Conservation (phyloP, 2,329 filamentous ascomycete genomes). For the Sclerotinia subarctica region DNA sequence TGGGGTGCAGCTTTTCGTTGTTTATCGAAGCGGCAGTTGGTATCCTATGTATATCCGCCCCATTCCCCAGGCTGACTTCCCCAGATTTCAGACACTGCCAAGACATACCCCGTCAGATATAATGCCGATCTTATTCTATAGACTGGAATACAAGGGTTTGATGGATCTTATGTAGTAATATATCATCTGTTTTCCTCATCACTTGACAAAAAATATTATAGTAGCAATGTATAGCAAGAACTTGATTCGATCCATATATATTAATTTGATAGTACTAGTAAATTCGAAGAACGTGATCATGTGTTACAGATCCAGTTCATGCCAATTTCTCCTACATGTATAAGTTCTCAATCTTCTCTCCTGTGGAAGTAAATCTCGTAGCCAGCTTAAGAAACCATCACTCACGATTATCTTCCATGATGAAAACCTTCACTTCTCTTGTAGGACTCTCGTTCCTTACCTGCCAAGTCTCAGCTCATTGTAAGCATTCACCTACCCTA, state of each 20-base stretch:
- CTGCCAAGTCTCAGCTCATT: slow-evolving; percentile 14
- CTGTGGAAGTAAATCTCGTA: not conserved
- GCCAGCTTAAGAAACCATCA: not conserved
- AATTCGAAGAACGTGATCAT: not conserved
- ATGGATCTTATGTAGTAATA: not conserved
- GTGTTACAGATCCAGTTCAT: not conserved
- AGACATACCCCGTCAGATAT: not conserved
- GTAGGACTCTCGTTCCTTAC: not conserved
- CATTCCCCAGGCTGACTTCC: not conserved
- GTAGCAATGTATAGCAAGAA: not conserved
- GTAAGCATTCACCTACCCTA: not conserved
- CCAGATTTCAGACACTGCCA: not conserved
- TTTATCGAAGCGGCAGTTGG: not conserved
- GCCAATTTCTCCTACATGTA: not conserved
- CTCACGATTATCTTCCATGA: not conserved
- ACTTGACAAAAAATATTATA: slow-evolving; percentile 1
- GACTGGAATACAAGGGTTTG: too few relatives aligned
- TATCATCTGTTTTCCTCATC: not conserved
- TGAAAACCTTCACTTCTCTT: slow-evolving; percentile 9
- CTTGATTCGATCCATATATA: not conserved
- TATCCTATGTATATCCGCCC: not conserved
- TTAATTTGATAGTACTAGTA: not conserved
- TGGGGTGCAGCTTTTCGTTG: not conserved
- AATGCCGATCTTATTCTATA: not conserved
- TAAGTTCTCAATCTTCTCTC: not conserved